Conservation (phyloP, 805 yeast genomes). For the Teunomyces cretensis region DNA sequence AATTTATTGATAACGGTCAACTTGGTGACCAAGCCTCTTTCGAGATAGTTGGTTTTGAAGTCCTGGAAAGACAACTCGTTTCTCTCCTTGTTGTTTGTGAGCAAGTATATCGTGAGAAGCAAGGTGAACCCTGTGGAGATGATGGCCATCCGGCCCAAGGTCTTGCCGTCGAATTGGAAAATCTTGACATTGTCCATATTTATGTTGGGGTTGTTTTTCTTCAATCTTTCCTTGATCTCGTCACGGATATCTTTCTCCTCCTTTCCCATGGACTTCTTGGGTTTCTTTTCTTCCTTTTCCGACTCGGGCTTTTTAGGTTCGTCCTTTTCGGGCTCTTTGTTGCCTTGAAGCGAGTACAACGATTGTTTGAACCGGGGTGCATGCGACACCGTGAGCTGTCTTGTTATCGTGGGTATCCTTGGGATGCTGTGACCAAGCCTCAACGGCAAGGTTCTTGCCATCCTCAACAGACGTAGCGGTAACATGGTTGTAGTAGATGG, state of each 20-base stretch:
- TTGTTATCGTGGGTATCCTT: background rate
- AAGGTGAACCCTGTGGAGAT: conserved; percentile 18
- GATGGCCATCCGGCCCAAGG: conserved; percentile 8
- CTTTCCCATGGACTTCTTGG: conserved; percentile 13
- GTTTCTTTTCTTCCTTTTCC: conserved; percentile 10
- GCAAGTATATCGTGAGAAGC: conserved; percentile 18
- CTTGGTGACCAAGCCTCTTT: conserved; percentile 73
- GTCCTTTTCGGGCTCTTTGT: background rate
- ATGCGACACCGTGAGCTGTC: background rate
- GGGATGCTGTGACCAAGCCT: background rate
- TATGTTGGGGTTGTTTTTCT: conserved; percentile 27
- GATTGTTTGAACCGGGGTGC: background rate
- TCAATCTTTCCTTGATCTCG: conserved; percentile 30
- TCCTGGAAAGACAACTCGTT: conserved; percentile 67
- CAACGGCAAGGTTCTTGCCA: background rate
- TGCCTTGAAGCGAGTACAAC: background rate
- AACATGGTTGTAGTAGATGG: conserved; percentile 1
- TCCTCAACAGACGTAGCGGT: conserved; percentile 3
- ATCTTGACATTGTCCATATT: conserved; percentile 32
- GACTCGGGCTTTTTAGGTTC: background rate
- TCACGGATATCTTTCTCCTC: conserved; percentile 37
- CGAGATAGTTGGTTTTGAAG: conserved; percentile 75
- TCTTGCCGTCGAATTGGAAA: conserved; percentile 18
- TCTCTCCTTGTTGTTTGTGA: conserved; percentile 12
- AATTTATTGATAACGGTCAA: conserved; percentile 72